Evolutionary conservation across 306 rosid species (phyloP).

Genomic region (Ammopiptanthus mongolicus): DNA sequence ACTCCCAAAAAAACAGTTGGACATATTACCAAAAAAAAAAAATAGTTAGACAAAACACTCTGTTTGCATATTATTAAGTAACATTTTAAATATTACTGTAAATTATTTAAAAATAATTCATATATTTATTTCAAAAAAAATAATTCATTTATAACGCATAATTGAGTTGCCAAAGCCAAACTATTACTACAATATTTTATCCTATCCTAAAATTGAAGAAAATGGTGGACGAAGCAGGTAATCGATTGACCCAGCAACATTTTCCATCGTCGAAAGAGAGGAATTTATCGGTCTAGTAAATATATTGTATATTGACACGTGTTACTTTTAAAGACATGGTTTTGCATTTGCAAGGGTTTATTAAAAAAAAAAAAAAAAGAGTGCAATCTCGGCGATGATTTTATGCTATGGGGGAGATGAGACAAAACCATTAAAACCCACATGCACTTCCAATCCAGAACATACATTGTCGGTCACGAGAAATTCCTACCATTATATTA

Average conservation of each 20-base stretch:
- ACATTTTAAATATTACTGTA: neutral
- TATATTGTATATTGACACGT: neutral
- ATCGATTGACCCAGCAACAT: neutral
- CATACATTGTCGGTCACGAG: conserved; percentile 27
- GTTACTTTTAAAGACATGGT: neutral
- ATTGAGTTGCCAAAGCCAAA: neutral
- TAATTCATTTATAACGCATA: neutral
- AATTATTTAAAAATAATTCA: neutral
- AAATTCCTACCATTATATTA: neutral
- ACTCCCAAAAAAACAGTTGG: too few species aligned
- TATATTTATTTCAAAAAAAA: too few species aligned
- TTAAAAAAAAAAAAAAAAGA: neutral
- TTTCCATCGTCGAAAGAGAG: conserved; percentile 15
- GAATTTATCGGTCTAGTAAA: conserved; percentile 2
- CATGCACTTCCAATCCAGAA: conserved; percentile 34
- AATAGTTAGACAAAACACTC: too few species aligned
- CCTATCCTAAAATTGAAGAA: neutral
- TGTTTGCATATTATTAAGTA: neutral
- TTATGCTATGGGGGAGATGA: neutral
- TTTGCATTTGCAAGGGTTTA: neutral
- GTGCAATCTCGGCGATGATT: neutral
- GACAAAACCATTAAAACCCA: conserved; percentile 35
- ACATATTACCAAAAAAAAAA: too few species aligned
- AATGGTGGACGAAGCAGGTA: neutral
- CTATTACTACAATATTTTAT: neutral